Conservation (phyloP, 2,329 filamentous ascomycete genomes). For the Fusarium pseudonygamai region DNA sequence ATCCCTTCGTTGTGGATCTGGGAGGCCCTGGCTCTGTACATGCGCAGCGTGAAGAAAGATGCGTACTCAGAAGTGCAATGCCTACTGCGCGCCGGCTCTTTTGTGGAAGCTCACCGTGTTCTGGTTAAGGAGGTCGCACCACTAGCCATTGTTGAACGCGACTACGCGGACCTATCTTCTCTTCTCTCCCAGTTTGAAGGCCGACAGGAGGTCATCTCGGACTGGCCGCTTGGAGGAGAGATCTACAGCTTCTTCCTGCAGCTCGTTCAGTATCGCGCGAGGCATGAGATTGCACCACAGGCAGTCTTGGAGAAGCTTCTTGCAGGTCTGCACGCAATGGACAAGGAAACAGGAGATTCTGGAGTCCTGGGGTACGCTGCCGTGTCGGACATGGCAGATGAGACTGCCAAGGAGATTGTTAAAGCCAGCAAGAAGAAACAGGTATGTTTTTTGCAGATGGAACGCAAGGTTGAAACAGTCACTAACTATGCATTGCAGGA, state of each 20-base stretch:
- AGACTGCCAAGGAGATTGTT: conserved; percentile 73
- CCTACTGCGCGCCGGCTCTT: conserved; percentile 80
- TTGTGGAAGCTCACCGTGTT: conserved; percentile 83
- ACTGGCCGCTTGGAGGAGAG: conserved; percentile 82
- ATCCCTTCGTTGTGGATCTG: conserved; percentile 85
- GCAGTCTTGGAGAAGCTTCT: conserved; percentile 66
- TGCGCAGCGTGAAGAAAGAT: conserved; percentile 76
- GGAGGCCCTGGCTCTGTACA: conserved; percentile 85
- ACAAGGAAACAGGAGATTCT: conserved; percentile 53
- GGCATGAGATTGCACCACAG: conserved; percentile 53
- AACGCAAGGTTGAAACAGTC: neutral
- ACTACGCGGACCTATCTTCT: conserved; percentile 74
- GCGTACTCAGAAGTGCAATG: conserved; percentile 78
- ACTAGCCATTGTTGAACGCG: conserved; percentile 80
- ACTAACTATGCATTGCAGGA: conserved; percentile 44
- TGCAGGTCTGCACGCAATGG: conserved; percentile 64
- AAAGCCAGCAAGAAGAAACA: conserved; percentile 64
- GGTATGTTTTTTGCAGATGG: conserved; percentile 53
- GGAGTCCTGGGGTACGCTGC: conserved; percentile 72
- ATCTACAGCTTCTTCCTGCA: conserved; percentile 75
- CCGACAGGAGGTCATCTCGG: conserved; percentile 68
- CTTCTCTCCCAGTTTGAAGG: conserved; percentile 78
- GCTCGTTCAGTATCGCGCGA: conserved; percentile 57
- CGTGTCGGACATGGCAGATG: conserved; percentile 81
- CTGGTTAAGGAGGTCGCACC: conserved; percentile 86